phyloP scores from a whole-genome alignment of 495 filamentous ascomycete species.

The Lepidopterella palustris region DNA sequence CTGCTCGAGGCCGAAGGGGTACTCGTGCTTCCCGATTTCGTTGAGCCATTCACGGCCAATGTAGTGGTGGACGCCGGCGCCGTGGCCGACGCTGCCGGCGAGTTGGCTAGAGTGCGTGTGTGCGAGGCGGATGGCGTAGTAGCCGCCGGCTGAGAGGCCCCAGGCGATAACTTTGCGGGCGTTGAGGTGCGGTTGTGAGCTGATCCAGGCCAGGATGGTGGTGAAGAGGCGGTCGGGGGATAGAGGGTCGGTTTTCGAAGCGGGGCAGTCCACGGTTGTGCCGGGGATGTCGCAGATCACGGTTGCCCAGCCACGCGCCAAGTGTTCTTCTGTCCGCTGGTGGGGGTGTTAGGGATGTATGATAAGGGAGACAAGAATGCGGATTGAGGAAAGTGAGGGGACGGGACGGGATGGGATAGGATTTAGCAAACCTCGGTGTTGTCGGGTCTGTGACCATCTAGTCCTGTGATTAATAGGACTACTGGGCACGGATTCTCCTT shows the following conservation, averaged over 20 bases:
- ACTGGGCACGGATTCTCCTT: constrained; percentile 45
- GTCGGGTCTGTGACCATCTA: constrained; percentile 71
- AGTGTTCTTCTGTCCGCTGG: constrained; percentile 55
- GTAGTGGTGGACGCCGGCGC: constrained; percentile 65
- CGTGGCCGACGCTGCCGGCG: constrained; percentile 58
- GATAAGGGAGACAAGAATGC: too few species aligned
- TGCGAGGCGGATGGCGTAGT: constrained; percentile 67
- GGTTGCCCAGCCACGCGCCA: constrained; percentile 57
- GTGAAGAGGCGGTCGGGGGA: constrained; percentile 52
- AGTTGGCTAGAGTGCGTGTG: constrained; percentile 57
- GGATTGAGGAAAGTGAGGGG: too few species aligned
- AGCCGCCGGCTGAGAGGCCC: constrained; percentile 67
- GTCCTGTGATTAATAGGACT: constrained; percentile 63
- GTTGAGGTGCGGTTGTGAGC: constrained; percentile 47
- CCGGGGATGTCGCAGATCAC: constrained; percentile 70
- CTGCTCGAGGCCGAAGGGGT: constrained; percentile 52
- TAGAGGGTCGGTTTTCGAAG: constrained; percentile 49
- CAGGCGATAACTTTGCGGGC: constrained; percentile 58
- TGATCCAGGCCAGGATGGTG: constrained; percentile 62
- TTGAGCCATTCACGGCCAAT: constrained; percentile 59
- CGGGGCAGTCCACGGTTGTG: constrained; percentile 63
- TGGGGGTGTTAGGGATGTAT: too few species aligned
- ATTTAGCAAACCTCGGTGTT: constrained; percentile 44
- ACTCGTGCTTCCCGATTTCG: constrained; percentile 62
- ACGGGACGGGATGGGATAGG: background rate